A percentile compares a stretch with the other conserved stretches of the same genome.
These are phyloP conservation scores for Meyerozyma athensensis DNA, from an alignment of 1,139 yeast species.

Conservation along the genomic window DNA sequence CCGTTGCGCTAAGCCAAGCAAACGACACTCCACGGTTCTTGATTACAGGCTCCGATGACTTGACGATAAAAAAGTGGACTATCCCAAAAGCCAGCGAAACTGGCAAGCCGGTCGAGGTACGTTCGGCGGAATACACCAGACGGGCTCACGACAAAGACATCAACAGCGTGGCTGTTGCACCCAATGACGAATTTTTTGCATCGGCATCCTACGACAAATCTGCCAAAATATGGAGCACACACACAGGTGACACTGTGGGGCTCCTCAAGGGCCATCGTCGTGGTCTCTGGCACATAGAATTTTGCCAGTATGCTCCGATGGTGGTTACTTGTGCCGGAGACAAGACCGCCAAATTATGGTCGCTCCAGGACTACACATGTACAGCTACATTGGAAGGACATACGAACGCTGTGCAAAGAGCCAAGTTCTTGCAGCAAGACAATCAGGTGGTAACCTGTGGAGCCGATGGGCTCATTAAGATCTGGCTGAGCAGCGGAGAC, in stretches of 20 bases:
- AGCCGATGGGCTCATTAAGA: conserved; percentile 88
- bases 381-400: conserved; percentile 89
- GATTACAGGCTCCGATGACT: conserved; percentile 82
- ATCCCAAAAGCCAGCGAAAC: conserved; percentile 43
- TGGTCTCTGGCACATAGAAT: conserved; percentile 89
- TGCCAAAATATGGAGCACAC: conserved; percentile 82
- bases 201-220: conserved; percentile 95
- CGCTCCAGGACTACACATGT: conserved; percentile 69
- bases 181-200: conserved; percentile 83
- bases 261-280: conserved; percentile 85
- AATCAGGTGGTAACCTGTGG: conserved; percentile 78
- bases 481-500: conserved; percentile 81
- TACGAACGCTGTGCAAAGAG: conserved; percentile 85
- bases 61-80: conserved; percentile 88
- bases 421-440: conserved; percentile 60
- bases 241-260: conserved; percentile 79
- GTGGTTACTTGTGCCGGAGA: conserved; percentile 86
- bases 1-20: conserved; percentile 68
- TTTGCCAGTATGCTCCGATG: conserved; percentile 73
- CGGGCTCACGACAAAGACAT: conserved; percentile 97
- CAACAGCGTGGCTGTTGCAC: conserved; percentile 80
- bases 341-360: conserved; percentile 87
- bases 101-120: conserved; percentile 22
- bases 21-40: conserved; percentile 62
- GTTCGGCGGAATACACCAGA: conserved; percentile 75